These are phyloP conservation scores for Suhomyces panamericanus DNA, from an alignment of 1,139 yeast genomes.

Conservation along the genomic window DNA sequence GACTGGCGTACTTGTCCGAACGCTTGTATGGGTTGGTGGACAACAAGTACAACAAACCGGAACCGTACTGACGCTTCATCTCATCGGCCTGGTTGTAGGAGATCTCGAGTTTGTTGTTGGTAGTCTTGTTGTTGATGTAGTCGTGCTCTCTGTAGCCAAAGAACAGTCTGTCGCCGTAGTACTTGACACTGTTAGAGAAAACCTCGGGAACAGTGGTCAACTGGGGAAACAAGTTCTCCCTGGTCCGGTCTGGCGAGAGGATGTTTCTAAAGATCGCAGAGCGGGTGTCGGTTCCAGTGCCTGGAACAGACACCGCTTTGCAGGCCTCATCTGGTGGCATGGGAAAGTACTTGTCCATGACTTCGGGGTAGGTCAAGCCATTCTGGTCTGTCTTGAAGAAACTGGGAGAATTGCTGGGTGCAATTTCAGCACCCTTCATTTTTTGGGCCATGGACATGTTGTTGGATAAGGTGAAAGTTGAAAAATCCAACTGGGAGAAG, in stretches of 20 bases:
- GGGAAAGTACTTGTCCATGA: slow-evolving; percentile 27
- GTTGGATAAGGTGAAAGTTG: not conserved
- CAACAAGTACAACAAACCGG: slow-evolving; percentile 25
- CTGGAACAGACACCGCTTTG: slow-evolving; percentile 29
- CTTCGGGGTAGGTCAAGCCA: slow-evolving; percentile 13
- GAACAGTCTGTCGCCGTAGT: slow-evolving; percentile 15
- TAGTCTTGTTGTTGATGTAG: slow-evolving; percentile 19
- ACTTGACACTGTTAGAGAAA: slow-evolving; percentile 18
- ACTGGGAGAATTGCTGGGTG: slow-evolving; percentile 23
- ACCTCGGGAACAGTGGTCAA: slow-evolving; percentile 19
- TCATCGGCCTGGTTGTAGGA: slow-evolving; percentile 20
- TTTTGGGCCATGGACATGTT: slow-evolving; percentile 21
- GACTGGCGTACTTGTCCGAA: slow-evolving; percentile 17
- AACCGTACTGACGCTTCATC: slow-evolving; percentile 19
- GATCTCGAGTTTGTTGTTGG: slow-evolving; percentile 14
- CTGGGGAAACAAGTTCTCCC: slow-evolving; percentile 21
- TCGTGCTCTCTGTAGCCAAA: slow-evolving; percentile 22
- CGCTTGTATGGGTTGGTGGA: slow-evolving; percentile 21
- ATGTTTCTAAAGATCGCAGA: slow-evolving; percentile 37
- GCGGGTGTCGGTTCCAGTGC: slow-evolving; percentile 31
- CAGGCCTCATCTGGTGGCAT: slow-evolving; percentile 16
- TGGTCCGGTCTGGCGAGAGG: slow-evolving; percentile 24
- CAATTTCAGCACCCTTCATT: slow-evolving; percentile 10
- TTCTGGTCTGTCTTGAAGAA: slow-evolving; percentile 17
- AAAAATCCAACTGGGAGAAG: not conserved